These are phyloP conservation scores for Xylaria polymorpha DNA, from an alignment of 2,329 filamentous ascomycete genomes.

Conservation along the genomic window DNA sequence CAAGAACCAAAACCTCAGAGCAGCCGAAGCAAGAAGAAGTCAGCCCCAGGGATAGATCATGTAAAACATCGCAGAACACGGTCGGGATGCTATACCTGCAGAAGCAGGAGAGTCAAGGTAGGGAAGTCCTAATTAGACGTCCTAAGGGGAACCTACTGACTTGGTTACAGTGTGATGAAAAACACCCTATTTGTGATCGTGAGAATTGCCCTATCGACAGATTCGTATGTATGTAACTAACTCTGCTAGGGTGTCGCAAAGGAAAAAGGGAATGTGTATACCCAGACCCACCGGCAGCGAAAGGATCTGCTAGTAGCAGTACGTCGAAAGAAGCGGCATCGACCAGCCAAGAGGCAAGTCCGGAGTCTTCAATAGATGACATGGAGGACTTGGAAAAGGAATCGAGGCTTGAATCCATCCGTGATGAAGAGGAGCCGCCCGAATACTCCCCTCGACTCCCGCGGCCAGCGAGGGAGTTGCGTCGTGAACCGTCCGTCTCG, in stretches of 20 bases:
- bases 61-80: conserved; percentile 94
- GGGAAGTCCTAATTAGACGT: conserved; percentile 23
- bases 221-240: conserved; percentile 42
- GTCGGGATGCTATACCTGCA: conserved; percentile 93
- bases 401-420: conserved; percentile 63
- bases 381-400: conserved; percentile 60
- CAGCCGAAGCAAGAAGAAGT: conserved; percentile 62
- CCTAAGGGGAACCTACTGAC: conserved; percentile 41
- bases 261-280: conserved; percentile 92
- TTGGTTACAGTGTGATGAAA: conserved; percentile 83
- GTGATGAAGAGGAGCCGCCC: conserved; percentile 64
- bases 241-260: conserved; percentile 80
- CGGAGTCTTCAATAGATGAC: conserved; percentile 66
- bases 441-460: conserved; percentile 47
- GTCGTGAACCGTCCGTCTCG: conserved; percentile 55
- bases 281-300: conserved; percentile 72
- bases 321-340: conserved; percentile 54
- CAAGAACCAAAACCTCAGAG: conserved; percentile 60
- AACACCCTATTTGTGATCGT: conserved; percentile 86
- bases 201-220: conserved; percentile 48
- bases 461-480: conserved; percentile 44
- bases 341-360: conserved; percentile 59
- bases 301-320: conserved; percentile 51
- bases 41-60: conserved; percentile 68
- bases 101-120: conserved; percentile 86